These are phyloP conservation scores for Amborella trichopoda DNA, from an alignment of 164 flowering plant species.

Conservation along the genomic window DNA sequence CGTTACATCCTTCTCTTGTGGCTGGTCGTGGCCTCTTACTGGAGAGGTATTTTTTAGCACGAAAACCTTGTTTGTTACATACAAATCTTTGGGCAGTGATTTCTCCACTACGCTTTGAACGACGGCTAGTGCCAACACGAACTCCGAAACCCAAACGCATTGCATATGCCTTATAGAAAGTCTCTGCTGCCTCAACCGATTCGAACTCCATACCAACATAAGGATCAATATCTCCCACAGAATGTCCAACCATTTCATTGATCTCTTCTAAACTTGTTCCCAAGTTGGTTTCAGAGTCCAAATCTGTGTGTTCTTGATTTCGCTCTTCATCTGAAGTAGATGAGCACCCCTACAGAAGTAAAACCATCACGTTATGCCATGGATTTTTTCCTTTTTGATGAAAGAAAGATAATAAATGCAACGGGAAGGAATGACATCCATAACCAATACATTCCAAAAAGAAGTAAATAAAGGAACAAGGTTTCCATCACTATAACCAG, in stretches of 20 bases:
- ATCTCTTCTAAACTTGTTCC: constrained; percentile 2
- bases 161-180: constrained; percentile 58
- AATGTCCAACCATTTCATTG: constrained; percentile 5
- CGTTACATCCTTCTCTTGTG: constrained; percentile 43
- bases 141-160: constrained; percentile 49
- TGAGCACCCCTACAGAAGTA: too few relatives aligned
- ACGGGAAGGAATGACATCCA: too few relatives aligned
- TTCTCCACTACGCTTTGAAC: constrained; percentile 33
- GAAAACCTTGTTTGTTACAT: constrained; percentile 49
- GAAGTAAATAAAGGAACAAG: too few relatives aligned
- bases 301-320: too few relatives aligned
- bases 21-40: constrained; percentile 3
- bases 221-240: constrained; percentile 17
- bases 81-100: constrained; percentile 31
- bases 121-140: constrained; percentile 27
- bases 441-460: too few relatives aligned
- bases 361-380: too few relatives aligned
- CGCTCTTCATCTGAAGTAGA: too few relatives aligned
- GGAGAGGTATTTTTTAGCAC: constrained; percentile 18
- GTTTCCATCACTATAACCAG: too few relatives aligned
- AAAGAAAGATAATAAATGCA: too few relatives aligned
- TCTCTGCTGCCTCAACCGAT: constrained; percentile 47
- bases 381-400: too few relatives aligned
- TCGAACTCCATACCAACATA: constrained; percentile 72
- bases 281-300: too few relatives aligned